These are phyloP conservation scores for Thalassiosira delicatula DNA, from an alignment of 352 stramenopile genomes.

Conservation along the genomic window DNA sequence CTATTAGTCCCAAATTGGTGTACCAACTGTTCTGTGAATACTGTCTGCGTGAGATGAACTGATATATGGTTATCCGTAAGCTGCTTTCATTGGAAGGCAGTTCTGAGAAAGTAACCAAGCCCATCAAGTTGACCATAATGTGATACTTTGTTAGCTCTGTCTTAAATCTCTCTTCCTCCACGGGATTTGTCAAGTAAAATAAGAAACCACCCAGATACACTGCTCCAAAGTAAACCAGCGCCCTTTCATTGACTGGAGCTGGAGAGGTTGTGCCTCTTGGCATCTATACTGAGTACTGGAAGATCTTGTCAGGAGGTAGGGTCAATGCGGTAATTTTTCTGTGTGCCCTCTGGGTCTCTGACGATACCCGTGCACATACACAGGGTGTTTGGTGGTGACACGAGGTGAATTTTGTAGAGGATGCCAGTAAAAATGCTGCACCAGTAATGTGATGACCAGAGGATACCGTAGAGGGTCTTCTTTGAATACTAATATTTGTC, in stretches of 20 bases:
- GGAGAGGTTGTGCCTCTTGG: not conserved
- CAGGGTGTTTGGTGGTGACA: not conserved
- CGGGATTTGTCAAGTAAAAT: not conserved
- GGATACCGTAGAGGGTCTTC: not conserved
- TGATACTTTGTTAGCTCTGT: not conserved
- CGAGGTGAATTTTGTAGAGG: not conserved
- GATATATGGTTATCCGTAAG: not conserved
- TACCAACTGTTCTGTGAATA: not conserved
- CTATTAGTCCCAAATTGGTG: not conserved
- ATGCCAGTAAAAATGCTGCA: not conserved
- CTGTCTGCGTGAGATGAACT: conserved; percentile 8
- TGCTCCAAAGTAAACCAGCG: not conserved
- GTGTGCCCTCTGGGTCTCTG: too few species aligned
- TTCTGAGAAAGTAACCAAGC: not conserved
- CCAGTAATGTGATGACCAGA: not conserved
- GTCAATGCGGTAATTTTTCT: too few species aligned
- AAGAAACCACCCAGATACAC: not conserved
- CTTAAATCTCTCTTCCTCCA: conserved; percentile 5
- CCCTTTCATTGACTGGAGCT: not conserved
- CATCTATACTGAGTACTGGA: too few species aligned
- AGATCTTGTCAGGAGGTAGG: too few species aligned
- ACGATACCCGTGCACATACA: not conserved
- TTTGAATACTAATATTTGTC: not conserved
- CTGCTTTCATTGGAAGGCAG: not conserved
- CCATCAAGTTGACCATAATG: conserved; percentile 16